Evolutionary conservation across 2,329 filamentous ascomycete genomes (phyloP), one percentile per base, ranked within the genome.

Genomic region (Remersonia thermophila): DNA sequence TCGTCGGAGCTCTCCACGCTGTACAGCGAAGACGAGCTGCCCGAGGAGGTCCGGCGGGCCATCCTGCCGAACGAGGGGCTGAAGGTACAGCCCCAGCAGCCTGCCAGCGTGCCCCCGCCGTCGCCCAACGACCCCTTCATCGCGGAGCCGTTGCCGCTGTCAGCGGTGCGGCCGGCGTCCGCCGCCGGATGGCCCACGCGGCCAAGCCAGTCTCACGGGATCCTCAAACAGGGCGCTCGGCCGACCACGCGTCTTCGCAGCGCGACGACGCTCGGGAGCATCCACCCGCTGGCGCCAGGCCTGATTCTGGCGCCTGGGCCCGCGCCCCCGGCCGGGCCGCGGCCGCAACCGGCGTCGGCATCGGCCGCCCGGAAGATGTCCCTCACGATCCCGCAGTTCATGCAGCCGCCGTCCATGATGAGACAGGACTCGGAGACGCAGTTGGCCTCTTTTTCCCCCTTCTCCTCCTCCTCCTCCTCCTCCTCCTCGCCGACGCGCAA

Each of bases 1-100:
- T 72, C 68, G 0, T 73, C 68, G 27, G 64, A 67, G 2, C 55
- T 75, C 4, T 75, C 71, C 3, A 75, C 71, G 0, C 51, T 75
- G 4, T 72, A 73, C 43, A 73, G 69, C 39, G 66, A 65, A 32
- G 67, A 69, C 20, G 68, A 71, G 36, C 55, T 58, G 1, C 60
- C 65, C 7, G 59, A 63, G 6, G 54, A 54, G 12, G 38, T 36
- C 17, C 39, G 26, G 17, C 32, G 39, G n/a, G 38, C 40, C 32
- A 41, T 39, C 7, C 43, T 38, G 32, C 42, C 42, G 1, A 25
- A 41, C 3, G 32, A 37, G 25, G 42, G 32, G 9, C 26, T 44
- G 14, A 30, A 41, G 5, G 39, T 41, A 15, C 16, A 36, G 23
- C 37, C 42, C 2, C 39, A 44, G 20, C 36, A 26, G 14, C 35